Evolutionary conservation across 257 asterid species (phyloP).

Genomic region (Fraxinus americana): DNA sequence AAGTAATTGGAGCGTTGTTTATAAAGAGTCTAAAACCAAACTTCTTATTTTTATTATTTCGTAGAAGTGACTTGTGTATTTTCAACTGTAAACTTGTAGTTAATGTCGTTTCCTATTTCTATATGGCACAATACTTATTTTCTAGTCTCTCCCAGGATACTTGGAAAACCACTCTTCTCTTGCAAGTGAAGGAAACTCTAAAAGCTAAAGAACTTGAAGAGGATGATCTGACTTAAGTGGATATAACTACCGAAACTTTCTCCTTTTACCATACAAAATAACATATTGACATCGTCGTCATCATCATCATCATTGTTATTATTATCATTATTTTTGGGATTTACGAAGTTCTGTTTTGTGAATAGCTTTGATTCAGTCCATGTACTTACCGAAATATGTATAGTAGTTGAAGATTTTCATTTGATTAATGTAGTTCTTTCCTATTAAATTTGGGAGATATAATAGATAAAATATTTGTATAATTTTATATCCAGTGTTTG

Average conservation of each 20-base stretch:
- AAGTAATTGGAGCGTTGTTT: no score
- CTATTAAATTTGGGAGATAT: no score
- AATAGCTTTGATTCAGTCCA: not conserved
- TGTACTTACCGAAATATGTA: not conserved
- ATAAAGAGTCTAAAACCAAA: no score
- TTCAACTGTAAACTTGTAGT: not conserved
- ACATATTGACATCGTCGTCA: not conserved
- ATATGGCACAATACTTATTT: not conserved
- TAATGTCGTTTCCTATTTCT: not conserved
- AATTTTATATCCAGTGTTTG: no score
- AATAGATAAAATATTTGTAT: no score
- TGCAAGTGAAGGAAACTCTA: conserved; percentile 39
- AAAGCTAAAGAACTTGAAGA: conserved; percentile 48
- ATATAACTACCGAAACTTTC: conserved; percentile 4
- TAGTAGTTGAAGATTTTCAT: not conserved
- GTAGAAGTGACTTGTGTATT: not conserved
- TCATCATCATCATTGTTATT: not conserved
- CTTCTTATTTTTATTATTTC: no score
- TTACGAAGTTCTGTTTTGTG: not conserved
- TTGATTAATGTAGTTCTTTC: not conserved
- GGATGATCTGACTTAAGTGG: conserved; percentile 38
- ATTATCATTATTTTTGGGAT: not conserved
- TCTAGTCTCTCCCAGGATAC: conserved; percentile 15
- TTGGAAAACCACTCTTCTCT: conserved; percentile 45
- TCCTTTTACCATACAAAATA: not conserved